These are phyloP conservation scores for Endotrypanum monterogeii DNA, from an alignment of 208 protist species.

Conservation along the genomic window DNA sequence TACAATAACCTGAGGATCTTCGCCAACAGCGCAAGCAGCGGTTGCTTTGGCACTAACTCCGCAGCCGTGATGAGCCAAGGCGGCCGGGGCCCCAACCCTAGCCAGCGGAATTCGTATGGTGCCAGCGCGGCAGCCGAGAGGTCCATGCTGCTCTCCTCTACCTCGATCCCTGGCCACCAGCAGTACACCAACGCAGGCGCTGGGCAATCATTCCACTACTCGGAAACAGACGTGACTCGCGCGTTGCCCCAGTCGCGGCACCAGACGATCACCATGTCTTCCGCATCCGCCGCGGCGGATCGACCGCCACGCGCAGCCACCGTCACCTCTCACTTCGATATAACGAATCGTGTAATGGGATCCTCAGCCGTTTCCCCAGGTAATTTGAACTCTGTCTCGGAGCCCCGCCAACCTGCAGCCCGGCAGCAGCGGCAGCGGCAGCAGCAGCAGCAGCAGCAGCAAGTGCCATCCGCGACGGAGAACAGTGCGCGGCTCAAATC, in stretches of 20 bases:
- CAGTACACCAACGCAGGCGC: background rate
- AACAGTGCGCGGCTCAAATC: conserved; percentile 12
- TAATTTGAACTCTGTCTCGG: background rate
- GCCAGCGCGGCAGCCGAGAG: background rate
- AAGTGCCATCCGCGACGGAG: conserved; percentile 1
- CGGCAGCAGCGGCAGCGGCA: conserved; percentile 22
- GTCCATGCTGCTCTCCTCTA: background rate
- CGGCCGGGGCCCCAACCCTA: background rate
- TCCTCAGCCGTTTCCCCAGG: background rate
- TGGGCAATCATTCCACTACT: background rate
- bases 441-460: conserved; percentile 23
- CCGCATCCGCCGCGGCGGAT: background rate
- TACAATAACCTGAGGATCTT: conserved; percentile 37
- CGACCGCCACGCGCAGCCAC: conserved; percentile 10
- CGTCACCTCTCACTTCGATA: conserved; percentile 20
- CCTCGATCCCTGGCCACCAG: background rate
- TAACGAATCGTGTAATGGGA: conserved; percentile 22
- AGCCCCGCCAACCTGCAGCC: background rate
- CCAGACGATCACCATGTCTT: conserved; percentile 19
- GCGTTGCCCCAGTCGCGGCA: conserved; percentile 6
- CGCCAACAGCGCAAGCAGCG: conserved; percentile 10
- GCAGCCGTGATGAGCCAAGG: background rate
- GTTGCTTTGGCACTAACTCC: conserved; percentile 11
- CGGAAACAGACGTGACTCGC: background rate
- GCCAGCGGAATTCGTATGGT: background rate